Base-by-base conservation (phyloP, 371 early-diverging fungal species). In the Saksenaea oblongispora region DNA sequence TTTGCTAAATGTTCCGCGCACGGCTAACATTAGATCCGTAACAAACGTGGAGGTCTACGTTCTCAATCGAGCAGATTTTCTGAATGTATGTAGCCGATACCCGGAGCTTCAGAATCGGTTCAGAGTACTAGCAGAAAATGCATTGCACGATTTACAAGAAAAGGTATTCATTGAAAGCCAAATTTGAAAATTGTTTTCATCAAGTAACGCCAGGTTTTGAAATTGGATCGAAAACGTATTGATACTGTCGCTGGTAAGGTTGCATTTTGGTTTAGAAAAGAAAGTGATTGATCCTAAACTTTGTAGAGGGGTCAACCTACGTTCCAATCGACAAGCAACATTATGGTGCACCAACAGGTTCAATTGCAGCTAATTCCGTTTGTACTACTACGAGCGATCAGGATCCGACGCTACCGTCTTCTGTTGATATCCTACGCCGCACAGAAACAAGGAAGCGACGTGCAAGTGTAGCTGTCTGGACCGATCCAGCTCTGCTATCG, bases 381-480 rank as follows among this genome's bases (percentile, higher is more conserved):
- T 82, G 79, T 57, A 75, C 74, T 22, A 79, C 82, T 5, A 77
- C 79, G 8, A 72, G 76, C 34, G 79, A 82, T 36, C 74, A 74
- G 27, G 82, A 82, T 34, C 82, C 82, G 9, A 79, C 78, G 3
- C 58, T 73, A 34, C 78, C 76, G 7, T 65, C 71, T 3, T 35
- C 65, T 2, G 66, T 72, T 9, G 67, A 37, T 17, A 63, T 71
- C 11, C 56, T 85, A 1, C 74, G 74, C 47, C 69, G 65, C 9
- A 71, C 64, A 22, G 85, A 74, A 31, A 82, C 84, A 0, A 69
- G 76, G 54, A 65, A 70, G 59, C 74, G 94, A 53, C 74, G 93
- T 24, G 89, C 85, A 4, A 90, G 90, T 59, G 88, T 94, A 0
- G 94, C 94, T 0, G 91, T 93, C 3, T 94, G 94, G 94, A 75